These are phyloP conservation scores for Martensiomyces pterosporus DNA, from an alignment of 192 early-diverging fungal genomes.

Conservation along the genomic window DNA sequence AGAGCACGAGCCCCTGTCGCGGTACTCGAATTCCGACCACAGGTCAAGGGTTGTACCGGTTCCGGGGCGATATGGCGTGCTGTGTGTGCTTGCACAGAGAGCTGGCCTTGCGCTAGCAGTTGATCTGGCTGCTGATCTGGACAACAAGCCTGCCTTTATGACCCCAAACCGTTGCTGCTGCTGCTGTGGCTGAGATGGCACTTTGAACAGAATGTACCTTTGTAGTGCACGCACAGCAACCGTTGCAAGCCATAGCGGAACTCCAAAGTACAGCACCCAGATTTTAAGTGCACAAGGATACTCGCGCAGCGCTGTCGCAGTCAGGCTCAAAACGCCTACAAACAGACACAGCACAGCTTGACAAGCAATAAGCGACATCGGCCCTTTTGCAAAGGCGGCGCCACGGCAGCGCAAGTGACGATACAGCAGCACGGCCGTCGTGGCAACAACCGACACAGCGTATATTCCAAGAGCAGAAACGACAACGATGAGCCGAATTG, in stretches of 20 bases:
- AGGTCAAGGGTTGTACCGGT: constrained; percentile 12
- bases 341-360: constrained; percentile 14
- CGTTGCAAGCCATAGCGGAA: constrained; percentile 22
- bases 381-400: constrained; percentile 15
- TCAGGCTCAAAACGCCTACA: constrained; percentile 14
- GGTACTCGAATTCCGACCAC: constrained; percentile 20
- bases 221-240: constrained; percentile 24
- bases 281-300: constrained; percentile 34
- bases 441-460: constrained; percentile 9
- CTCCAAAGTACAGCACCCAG: constrained; percentile 27
- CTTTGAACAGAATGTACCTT: no score
- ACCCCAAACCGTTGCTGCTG: no score
- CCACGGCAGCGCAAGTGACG: constrained; percentile 11
- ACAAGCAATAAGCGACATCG: constrained; percentile 14
- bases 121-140: neutral
- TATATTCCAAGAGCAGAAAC: constrained; percentile 20
- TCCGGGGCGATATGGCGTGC: constrained; percentile 6
- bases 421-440: constrained; percentile 14
- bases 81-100: no score
- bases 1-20: constrained; percentile 1
- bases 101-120: no score
- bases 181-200: no score
- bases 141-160: constrained; percentile 8
- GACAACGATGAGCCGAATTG: constrained; percentile 9
- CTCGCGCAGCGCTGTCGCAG: constrained; percentile 9